Evolutionary conservation across 2,329 filamentous ascomycete genomes (phyloP).

Genomic region (Dendrostoma leiphaemia): DNA sequence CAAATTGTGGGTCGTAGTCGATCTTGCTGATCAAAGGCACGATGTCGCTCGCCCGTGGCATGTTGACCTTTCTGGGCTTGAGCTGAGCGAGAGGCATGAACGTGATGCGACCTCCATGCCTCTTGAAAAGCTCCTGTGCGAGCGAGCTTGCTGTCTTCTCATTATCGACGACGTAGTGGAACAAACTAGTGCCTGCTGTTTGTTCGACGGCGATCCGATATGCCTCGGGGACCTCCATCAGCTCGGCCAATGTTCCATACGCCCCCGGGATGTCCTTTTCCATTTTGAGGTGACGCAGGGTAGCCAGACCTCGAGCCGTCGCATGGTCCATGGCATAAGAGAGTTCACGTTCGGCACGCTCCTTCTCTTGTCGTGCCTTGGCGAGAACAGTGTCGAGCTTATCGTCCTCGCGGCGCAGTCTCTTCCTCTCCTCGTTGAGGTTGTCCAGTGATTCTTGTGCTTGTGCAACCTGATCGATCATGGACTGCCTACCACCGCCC

Average conservation of each 20-base stretch:
- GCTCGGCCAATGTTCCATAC: slow-evolving; percentile 88
- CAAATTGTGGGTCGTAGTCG: slow-evolving; percentile 71
- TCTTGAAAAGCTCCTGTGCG: slow-evolving; percentile 74
- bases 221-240: slow-evolving; percentile 81
- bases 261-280: slow-evolving; percentile 80
- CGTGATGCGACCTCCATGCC: slow-evolving; percentile 82
- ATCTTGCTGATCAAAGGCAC: slow-evolving; percentile 85
- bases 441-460: slow-evolving; percentile 78
- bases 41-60: slow-evolving; percentile 84
- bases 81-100: slow-evolving; percentile 92
- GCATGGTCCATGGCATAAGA: slow-evolving; percentile 86
- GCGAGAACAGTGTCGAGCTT: slow-evolving; percentile 76
- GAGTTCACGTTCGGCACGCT: slow-evolving; percentile 73
- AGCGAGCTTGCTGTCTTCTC: slow-evolving; percentile 82
- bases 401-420: slow-evolving; percentile 85
- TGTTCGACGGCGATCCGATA: slow-evolving; percentile 91
- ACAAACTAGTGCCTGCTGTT: slow-evolving; percentile 86
- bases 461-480: slow-evolving; percentile 71
- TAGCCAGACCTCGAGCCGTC: slow-evolving; percentile 82
- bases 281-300: slow-evolving; percentile 77
- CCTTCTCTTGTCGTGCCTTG: slow-evolving; percentile 73
- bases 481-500: slow-evolving; percentile 67
- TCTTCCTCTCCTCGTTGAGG: slow-evolving; percentile 81
- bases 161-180: slow-evolving; percentile 94
- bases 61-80: slow-evolving; percentile 65